Evolutionary conservation across 495 filamentous ascomycete species (phyloP), one percentile per base, ranked within the genome.

Genomic region (Xanthoparmelia taractica): DNA sequence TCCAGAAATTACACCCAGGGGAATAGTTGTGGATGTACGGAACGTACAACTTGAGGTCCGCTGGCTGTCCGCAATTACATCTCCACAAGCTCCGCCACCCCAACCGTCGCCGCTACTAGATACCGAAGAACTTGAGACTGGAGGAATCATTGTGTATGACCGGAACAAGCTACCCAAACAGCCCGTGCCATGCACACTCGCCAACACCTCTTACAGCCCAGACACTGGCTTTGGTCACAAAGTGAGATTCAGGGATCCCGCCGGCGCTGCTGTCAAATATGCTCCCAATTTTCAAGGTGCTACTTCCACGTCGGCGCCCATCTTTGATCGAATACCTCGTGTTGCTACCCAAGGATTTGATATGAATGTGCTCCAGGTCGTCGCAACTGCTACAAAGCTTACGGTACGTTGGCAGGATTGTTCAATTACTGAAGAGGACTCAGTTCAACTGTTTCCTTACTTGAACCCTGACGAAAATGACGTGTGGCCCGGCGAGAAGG

Each of bases 351-450:
- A 79, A 63, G 83, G 83, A 1, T 84, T 79, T 69, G 84, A 87
- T 63, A 63, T 85, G 60, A 86, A 87, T 63, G 74, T 80, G 2
- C 83, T 80, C 60, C 71, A 73, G 20, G 72, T 86, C 29, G 71
- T 75, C 41, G 70, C 71, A 36, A 78, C 78, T 6, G 73, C 73
- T 23, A 79, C 80, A 20, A 69, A 69, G 13, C 78, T 82, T 12
- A 77, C 72, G 17, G 78, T 87, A 20, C 75, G 76, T 48, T 87
- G 85, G 85, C 85, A 87, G 63, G 82, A 87, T 65, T 71, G 77
- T 29, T 78, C 74, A 31, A 75, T 78, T 34, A 80, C 80, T 0
- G 70, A 73, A 29, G 74, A 84, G 48, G 58, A 64, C 33, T 70
- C 76, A 20, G 74, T 67, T 18, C 65, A 70, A 33, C 63, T 87